Conservation (phyloP, 192 early-diverging fungal species). For the Coemansia sp. region DNA sequence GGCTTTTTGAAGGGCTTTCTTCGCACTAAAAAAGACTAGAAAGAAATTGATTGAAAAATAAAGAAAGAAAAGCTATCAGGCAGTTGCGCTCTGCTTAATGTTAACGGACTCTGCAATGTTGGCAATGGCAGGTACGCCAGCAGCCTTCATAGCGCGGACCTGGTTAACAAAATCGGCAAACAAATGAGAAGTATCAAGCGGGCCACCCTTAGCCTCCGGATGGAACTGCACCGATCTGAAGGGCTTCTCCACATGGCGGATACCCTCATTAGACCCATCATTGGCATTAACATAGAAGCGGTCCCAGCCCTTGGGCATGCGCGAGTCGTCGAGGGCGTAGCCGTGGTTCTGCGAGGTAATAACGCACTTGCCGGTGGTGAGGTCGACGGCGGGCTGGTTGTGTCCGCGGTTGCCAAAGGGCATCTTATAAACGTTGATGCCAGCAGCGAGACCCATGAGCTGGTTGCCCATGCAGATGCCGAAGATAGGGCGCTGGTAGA, state of each 20-base stretch:
- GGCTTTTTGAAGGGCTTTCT: neutral
- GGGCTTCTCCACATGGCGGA: constrained; percentile 84
- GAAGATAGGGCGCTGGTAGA: constrained; percentile 87
- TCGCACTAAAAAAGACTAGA: neutral
- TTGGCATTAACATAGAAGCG: constrained; percentile 98
- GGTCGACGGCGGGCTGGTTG: constrained; percentile 97
- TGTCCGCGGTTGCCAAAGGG: constrained; percentile 99
- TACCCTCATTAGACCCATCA: constrained; percentile 98
- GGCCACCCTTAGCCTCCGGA: constrained; percentile 96
- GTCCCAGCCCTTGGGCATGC: constrained; percentile 61
- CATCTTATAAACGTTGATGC: constrained; percentile 91
- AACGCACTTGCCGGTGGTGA: constrained; percentile 94
- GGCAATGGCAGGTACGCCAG: constrained; percentile 11
- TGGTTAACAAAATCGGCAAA: constrained; percentile 93
- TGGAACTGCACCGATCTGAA: constrained; percentile 99
- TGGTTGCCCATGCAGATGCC: constrained; percentile 99
- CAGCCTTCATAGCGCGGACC: constrained; percentile 61
- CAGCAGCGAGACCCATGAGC: constrained; percentile 89
- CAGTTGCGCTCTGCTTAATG: constrained; percentile 1
- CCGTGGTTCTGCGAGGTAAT: constrained; percentile 99
- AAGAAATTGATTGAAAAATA: neutral
- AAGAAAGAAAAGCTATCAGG: neutral
- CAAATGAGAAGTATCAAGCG: constrained; percentile 93
- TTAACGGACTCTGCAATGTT: neutral
- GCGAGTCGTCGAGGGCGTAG: constrained; percentile 84